Conservation (phyloP, 352 stramenopile genomes). For the Blastocystis sp. region DNA sequence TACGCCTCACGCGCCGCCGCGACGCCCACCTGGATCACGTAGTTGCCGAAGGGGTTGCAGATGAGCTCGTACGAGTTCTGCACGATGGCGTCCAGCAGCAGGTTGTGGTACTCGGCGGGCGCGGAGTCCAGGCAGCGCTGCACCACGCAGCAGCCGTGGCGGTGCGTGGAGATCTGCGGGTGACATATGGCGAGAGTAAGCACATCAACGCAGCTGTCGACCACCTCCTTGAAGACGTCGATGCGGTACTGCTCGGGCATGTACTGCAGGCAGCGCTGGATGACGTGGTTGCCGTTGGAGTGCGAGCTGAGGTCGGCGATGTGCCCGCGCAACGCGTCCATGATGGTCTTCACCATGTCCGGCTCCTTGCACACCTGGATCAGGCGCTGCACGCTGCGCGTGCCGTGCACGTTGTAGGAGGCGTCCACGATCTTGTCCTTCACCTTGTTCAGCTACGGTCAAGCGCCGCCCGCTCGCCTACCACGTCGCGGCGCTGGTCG, state of each 20-base stretch:
- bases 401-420: slow-evolving; percentile 94
- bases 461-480: slow-evolving; percentile 72
- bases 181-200: neutral
- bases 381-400: slow-evolving; percentile 94
- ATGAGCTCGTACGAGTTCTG: slow-evolving; percentile 92
- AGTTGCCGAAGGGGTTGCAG: slow-evolving; percentile 86
- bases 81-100: slow-evolving; percentile 89
- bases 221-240: slow-evolving; percentile 94
- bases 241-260: slow-evolving; percentile 87
- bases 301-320: slow-evolving; percentile 91
- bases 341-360: slow-evolving; percentile 83
- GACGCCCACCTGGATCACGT: slow-evolving; percentile 78
- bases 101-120: slow-evolving; percentile 81
- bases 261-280: slow-evolving; percentile 90
- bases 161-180: slow-evolving; percentile 87
- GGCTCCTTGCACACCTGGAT: slow-evolving; percentile 85
- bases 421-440: slow-evolving; percentile 87
- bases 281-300: slow-evolving; percentile 94
- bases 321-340: slow-evolving; percentile 86
- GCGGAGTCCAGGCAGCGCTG: slow-evolving; percentile 88
- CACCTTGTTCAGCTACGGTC: slow-evolving; percentile 76
- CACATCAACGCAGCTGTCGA: slow-evolving; percentile 81
- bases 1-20: slow-evolving; percentile 69
- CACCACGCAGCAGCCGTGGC: slow-evolving; percentile 93
- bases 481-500: slow-evolving; percentile 84